Evolutionary conservation across 2,329 filamentous ascomycete species (phyloP).

Genomic region (Pseudogymnoascus sp.): DNA sequence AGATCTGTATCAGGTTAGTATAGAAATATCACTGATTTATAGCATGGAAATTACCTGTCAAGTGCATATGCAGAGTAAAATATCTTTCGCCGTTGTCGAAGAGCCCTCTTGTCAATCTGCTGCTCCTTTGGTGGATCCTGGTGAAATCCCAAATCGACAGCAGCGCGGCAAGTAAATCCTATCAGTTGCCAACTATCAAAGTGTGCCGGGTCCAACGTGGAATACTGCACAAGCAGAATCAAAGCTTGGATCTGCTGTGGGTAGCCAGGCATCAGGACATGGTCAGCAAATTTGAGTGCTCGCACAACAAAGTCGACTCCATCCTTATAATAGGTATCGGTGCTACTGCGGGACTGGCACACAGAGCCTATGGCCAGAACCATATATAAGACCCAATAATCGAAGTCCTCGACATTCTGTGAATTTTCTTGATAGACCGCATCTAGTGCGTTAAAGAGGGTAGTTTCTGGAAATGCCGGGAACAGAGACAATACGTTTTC

Average conservation of each 20-base stretch:
- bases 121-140: constrained; percentile 76
- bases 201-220: constrained; percentile 80
- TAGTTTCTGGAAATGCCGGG: constrained; percentile 75
- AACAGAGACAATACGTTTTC: constrained; percentile 72
- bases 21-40: neutral
- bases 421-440: constrained; percentile 67
- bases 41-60: constrained; percentile 56
- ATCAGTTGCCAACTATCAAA: constrained; percentile 94
- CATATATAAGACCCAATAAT: constrained; percentile 84
- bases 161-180: constrained; percentile 78
- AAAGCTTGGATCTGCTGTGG: constrained; percentile 81
- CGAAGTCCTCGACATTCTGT: constrained; percentile 51
- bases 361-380: constrained; percentile 77
- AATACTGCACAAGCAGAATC: constrained; percentile 78
- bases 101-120: constrained; percentile 56
- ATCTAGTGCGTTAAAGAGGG: constrained; percentile 70
- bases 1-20: constrained; percentile 44
- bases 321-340: constrained; percentile 54
- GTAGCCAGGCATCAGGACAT: constrained; percentile 77
- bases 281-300: constrained; percentile 71
- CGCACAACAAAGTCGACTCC: constrained; percentile 50
- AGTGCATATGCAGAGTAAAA: constrained; percentile 89
- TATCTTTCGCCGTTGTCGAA: constrained; percentile 73
- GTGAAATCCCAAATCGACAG: constrained; percentile 85
- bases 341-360: constrained; percentile 62